These are phyloP conservation scores for Verruconis gallopava DNA, from an alignment of 2,329 filamentous ascomycete species.

Conservation along the genomic window DNA sequence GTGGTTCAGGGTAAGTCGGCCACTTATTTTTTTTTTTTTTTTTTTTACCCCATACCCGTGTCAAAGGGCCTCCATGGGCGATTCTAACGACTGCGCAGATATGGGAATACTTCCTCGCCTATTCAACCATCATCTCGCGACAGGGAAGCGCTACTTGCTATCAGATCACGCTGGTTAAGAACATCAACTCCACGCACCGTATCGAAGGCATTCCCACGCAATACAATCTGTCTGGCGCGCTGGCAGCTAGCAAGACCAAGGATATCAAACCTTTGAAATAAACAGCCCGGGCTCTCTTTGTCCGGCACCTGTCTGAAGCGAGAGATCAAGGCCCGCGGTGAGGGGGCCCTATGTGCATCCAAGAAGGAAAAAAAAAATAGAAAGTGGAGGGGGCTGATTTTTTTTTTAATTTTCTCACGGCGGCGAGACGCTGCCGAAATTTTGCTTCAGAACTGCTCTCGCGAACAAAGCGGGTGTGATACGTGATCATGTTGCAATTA, in stretches of 20 bases:
- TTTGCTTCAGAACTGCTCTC: too few relatives aligned
- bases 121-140: conserved; percentile 69
- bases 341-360: too few relatives aligned
- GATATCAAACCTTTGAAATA: neutral
- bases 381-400: too few relatives aligned
- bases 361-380: too few relatives aligned
- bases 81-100: conserved; percentile 49
- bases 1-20: conserved; percentile 74
- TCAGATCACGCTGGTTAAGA: conserved; percentile 80
- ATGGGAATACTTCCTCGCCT: conserved; percentile 86
- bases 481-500: too few relatives aligned
- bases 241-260: conserved; percentile 34
- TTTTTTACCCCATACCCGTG: neutral
- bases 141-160: conserved; percentile 77
- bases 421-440: too few relatives aligned
- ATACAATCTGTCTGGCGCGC: conserved; percentile 54
- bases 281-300: too few relatives aligned
- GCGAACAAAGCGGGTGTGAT: too few relatives aligned
- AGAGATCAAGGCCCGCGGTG: too few relatives aligned
- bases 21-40: conserved; percentile 2
- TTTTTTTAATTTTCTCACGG: too few relatives aligned
- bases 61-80: too few relatives aligned
- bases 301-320: too few relatives aligned
- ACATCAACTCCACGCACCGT: conserved; percentile 76
- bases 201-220: conserved; percentile 60